A percentile compares a stretch with the other conserved stretches of the same genome.
Conservation (phyloP, 2,329 filamentous ascomycete species). For the Cercospora sp. region DNA sequence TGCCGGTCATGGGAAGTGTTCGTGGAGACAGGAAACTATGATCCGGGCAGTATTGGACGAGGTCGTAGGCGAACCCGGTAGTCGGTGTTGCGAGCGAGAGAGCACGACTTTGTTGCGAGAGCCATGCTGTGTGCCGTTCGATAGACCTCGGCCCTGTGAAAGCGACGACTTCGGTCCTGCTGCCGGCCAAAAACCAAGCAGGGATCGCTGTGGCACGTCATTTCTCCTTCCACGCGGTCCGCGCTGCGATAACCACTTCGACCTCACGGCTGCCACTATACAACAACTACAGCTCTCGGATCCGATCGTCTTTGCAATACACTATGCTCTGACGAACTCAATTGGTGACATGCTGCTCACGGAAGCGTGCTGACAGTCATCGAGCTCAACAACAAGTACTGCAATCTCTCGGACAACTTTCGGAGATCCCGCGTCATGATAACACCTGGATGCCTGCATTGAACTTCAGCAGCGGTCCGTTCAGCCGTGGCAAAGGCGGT, state of each 20-base stretch:
- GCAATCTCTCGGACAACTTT: neutral
- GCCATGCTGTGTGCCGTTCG: constrained; percentile 4
- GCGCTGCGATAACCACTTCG: neutral
- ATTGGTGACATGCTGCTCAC: neutral
- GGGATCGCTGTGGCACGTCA: neutral
- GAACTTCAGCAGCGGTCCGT: neutral
- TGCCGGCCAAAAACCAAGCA: constrained; percentile 4
- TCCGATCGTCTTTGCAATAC: neutral
- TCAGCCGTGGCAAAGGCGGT: neutral
- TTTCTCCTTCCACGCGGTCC: neutral
- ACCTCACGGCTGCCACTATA: neutral
- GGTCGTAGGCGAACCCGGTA: neutral
- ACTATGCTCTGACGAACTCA: neutral
- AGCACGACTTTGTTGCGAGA: neutral
- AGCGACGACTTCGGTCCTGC: constrained; percentile 1
- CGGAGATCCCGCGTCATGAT: neutral
- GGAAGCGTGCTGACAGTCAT: neutral
- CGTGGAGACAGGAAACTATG: neutral
- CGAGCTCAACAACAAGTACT: neutral
- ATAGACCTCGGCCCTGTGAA: constrained; percentile 6
- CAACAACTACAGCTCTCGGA: neutral
- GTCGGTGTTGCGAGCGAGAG: neutral
- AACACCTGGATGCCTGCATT: neutral
- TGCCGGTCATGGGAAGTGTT: neutral
- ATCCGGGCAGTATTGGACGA: neutral